A percentile compares a stretch with the other conserved stretches of the same genome.
Evolutionary conservation across 2,329 filamentous ascomycete genomes (phyloP).

Genomic region (Grosmannia serpens): DNA sequence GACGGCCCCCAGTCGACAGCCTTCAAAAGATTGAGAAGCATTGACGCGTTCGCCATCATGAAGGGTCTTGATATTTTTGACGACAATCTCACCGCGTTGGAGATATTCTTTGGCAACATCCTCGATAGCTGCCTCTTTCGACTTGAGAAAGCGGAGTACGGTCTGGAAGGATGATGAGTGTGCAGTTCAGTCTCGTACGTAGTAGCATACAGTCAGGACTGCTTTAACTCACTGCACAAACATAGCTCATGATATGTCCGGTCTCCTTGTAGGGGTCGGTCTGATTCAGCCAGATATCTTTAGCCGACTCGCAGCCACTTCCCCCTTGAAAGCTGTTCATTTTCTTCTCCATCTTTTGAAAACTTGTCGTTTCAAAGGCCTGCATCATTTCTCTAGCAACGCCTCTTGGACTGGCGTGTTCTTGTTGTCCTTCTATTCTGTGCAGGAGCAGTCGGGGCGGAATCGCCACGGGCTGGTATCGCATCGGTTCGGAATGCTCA

Average conservation of each 20-base stretch:
- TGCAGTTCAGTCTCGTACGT: background rate
- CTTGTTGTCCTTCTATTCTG: too few species aligned
- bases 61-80: background rate
- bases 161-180: slow-evolving; percentile 1
- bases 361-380: background rate
- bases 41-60: slow-evolving; percentile 1
- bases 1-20: background rate
- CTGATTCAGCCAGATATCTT: slow-evolving; percentile 8
- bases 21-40: background rate
- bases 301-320: slow-evolving; percentile 2
- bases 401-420: background rate
- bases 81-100: slow-evolving; percentile 6
- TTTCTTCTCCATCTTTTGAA: background rate
- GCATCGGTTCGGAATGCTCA: background rate
- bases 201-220: background rate
- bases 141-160: slow-evolving; percentile 11
- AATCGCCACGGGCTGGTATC: background rate
- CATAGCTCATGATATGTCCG: slow-evolving; percentile 10
- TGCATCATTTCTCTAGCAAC: slow-evolving; percentile 9
- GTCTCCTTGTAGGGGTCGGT: slow-evolving; percentile 10
- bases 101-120: slow-evolving; percentile 11
- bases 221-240: slow-evolving; percentile 8
- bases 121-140: slow-evolving; percentile 11
- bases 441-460: background rate
- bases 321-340: background rate